Base-by-base conservation (phyloP, 352 stramenopile species). In the Pythium grandisporangium region DNA sequence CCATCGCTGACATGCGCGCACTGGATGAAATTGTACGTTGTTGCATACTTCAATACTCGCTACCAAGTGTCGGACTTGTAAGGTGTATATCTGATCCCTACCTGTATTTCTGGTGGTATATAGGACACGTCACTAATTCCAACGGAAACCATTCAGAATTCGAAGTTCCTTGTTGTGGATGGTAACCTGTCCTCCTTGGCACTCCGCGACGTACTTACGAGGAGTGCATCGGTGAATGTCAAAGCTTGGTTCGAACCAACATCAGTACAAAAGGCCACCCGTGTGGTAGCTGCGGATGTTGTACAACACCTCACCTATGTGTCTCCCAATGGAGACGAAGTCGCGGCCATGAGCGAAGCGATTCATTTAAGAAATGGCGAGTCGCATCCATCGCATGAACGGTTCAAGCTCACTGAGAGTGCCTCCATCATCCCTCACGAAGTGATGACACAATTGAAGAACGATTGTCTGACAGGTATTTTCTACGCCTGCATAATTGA, bases 1-100 rank as follows among this genome's bases (percentile, higher is more conserved):
- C 79, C 12, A 66, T 96, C 45, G 84, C 85, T 0, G 87, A 96
- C 56, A 95, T 91, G 79, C 61, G 62, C 22, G 72, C 80, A 10
- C 62, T 94, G 14, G 73, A 92, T 29, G 56, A 74, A 13, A 82
- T 91, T 50, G 70, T 93, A 57, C 36, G 70, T 51, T 8, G 10
- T 5, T n/a, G n/a, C n/a, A n/a, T n/a, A n/a, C n/a, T n/a, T n/a
- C n/a, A n/a, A n/a, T n/a, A n/a, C n/a, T n/a, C n/a, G n/a, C n/a
- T n/a, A n/a, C n/a, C n/a, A n/a, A n/a, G n/a, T n/a, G n/a, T n/a
- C n/a, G n/a, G n/a, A n/a, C n/a, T n/a, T n/a, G n/a, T n/a, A n/a
- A n/a, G n/a, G n/a, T n/a, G n/a, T n/a, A n/a, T n/a, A n/a, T n/a
- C n/a, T n/a, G n/a, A n/a, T n/a, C n/a, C n/a, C n/a, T n/a, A n/a